Evolutionary conservation across 139 green algal genomes (phyloP).

Genomic region (Coelastrella sp.): DNA sequence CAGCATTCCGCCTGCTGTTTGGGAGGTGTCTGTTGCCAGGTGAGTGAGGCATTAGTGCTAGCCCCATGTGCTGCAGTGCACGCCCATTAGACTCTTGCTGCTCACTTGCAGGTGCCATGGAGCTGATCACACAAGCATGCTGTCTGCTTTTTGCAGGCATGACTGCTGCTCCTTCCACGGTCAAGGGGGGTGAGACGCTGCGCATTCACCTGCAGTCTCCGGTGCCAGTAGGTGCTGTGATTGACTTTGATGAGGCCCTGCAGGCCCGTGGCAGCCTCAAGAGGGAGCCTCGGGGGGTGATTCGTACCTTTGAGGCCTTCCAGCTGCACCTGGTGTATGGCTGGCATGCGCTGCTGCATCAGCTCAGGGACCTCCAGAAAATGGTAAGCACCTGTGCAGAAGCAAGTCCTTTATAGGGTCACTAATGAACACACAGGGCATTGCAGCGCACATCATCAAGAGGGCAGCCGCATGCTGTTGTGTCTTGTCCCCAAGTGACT

Average conservation of each 20-base stretch:
- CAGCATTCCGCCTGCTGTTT: background rate
- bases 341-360: constrained; percentile 1
- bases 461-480: background rate
- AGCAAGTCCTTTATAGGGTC: too few species aligned
- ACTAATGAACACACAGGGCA: background rate
- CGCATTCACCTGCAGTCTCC: background rate
- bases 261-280: background rate
- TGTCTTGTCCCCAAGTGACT: background rate
- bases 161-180: background rate
- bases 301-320: background rate
- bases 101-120: background rate
- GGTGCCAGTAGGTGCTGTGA: constrained; percentile 7
- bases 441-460: background rate
- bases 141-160: background rate
- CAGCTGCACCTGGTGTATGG: constrained; percentile 19
- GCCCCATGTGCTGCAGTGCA: background rate
- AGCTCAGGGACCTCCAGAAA: background rate
- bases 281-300: too few species aligned
- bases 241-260: background rate
- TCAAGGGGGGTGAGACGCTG: background rate
- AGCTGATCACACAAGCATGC: background rate
- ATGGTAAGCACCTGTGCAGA: constrained; percentile 16
- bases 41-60: background rate
- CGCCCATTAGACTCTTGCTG: background rate
- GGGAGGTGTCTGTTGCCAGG: background rate